Evolutionary conservation across 2,329 filamentous ascomycete genomes (phyloP), one percentile per base, ranked within the genome.

Genomic region (Botrytis medusae): DNA sequence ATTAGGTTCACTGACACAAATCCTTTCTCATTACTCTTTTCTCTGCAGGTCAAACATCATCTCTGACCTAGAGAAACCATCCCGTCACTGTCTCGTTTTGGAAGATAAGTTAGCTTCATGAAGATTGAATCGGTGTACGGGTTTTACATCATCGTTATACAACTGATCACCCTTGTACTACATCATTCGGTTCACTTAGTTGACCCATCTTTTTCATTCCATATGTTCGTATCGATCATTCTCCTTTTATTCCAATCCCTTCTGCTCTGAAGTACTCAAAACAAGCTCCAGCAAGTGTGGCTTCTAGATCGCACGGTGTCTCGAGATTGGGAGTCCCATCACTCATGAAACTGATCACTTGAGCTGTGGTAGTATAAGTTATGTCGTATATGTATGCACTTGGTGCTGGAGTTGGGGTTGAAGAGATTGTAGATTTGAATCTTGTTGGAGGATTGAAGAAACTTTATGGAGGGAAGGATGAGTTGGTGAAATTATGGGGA

Each of bases 291-390:
- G n/a, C 14, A 29, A 57, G 8, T 1, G n/a, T 18, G 2, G 51
- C 16, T 29, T 18, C 12, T 6, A 51, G 5, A n/a, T 25, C 12
- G 10, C 20, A n/a, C 4, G n/a, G 25, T 16, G 25, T 25, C 48
- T n/a, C 48, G 2, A 25, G 22, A n/a, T 12, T 54, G 25, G 4
- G 25, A n/a, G 4, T 16, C 12, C 1, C 7, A 16, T 3, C 1
- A n/a, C 2, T n/a, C 12, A 7, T n/a, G 1, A 7, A 7, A 1
- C n/a, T n/a, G 1, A n/a, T 16, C 25, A 16, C 25, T n/a, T 3
- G 9, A 57, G n/a, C 7, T 8, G 51, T 29, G n/a, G 16, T 57
- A 9, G 29, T 2, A n/a, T 16, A 2, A n/a, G 48, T 3, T 54
- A 25, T 54, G 48, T 16, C 12, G 48, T 54, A 16, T n/a, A 6